Conservation (phyloP, 192 early-diverging fungal genomes). For the Bifiguratus adelaidae region DNA sequence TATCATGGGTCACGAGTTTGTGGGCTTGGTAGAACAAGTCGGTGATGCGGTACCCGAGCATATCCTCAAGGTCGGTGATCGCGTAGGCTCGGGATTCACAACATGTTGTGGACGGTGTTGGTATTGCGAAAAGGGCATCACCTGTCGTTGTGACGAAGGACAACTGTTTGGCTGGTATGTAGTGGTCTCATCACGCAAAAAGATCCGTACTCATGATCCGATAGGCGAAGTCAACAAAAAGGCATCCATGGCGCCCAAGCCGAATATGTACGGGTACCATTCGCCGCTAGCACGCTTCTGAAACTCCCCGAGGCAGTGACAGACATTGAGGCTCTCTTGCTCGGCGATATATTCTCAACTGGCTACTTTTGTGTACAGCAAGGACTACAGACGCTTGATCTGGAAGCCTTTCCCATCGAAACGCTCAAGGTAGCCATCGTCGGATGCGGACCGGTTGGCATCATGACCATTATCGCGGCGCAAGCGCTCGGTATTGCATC, state of each 20-base stretch:
- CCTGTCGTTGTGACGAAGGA: constrained; percentile 32
- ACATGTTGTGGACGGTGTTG: constrained; percentile 26
- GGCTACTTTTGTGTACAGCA: constrained; percentile 43
- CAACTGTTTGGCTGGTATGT: constrained; percentile 31
- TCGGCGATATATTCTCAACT: constrained; percentile 41
- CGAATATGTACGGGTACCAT: constrained; percentile 40
- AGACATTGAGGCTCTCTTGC: constrained; percentile 29
- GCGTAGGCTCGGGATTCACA: constrained; percentile 35
- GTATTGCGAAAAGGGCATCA: constrained; percentile 27
- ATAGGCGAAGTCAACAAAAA: background rate
- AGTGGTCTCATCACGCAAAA: background rate
- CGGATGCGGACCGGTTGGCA: constrained; percentile 44
- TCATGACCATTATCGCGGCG: constrained; percentile 30
- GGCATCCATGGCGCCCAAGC: constrained; percentile 42
- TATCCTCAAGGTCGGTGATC: constrained; percentile 19
- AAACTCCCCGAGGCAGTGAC: constrained; percentile 14
- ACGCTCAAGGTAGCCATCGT: constrained; percentile 29
- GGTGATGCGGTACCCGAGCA: constrained; percentile 21
- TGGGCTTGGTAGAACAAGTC: constrained; percentile 29
- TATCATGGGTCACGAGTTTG: constrained; percentile 42
- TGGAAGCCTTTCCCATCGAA: constrained; percentile 4
- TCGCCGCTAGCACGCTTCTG: constrained; percentile 33
- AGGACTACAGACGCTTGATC: constrained; percentile 23
- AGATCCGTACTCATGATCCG: no score
- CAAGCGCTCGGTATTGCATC: constrained; percentile 15